Percentiles rank a stretch among this genome's conserved stretches.
phyloP scores from a whole-genome alignment of 768 basidiomycete species.

The Inosperma sp. region DNA sequence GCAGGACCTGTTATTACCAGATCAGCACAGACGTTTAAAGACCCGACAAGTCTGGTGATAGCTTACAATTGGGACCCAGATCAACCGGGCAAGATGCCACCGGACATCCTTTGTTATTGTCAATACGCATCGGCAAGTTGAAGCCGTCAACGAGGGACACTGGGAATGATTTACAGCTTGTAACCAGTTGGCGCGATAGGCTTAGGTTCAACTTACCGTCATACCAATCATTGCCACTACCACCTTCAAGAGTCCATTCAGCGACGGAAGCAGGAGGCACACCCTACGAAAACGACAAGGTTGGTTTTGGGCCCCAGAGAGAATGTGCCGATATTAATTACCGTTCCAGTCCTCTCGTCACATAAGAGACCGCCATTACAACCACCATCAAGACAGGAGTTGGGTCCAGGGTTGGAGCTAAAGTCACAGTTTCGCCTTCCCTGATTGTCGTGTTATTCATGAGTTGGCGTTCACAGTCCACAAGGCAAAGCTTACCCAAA shows the following conservation, averaged over 20 bases:
- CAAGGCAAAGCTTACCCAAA: constrained; percentile 33
- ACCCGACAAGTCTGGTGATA: neutral
- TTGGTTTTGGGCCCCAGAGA: too few species aligned
- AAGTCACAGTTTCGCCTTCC: constrained; percentile 64
- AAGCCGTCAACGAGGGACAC: constrained; percentile 59
- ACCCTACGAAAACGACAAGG: too few species aligned
- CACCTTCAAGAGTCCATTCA: too few species aligned
- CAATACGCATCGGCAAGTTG: constrained; percentile 52
- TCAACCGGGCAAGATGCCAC: constrained; percentile 50
- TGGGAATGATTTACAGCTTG: too few species aligned
- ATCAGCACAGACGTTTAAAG: neutral
- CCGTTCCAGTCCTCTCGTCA: constrained; percentile 46
- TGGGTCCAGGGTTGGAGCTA: constrained; percentile 45
- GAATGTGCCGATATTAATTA: constrained; percentile 21
- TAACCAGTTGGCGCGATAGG: too few species aligned
- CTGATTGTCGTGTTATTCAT: constrained; percentile 37
- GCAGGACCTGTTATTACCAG: constrained; percentile 38
- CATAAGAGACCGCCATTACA: constrained; percentile 68
- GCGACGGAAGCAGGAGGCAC: too few species aligned
- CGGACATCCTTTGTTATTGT: constrained; percentile 44
- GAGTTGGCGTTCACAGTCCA: neutral
- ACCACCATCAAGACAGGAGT: constrained; percentile 59
- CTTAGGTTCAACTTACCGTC: too few species aligned
- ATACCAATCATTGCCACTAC: too few species aligned
- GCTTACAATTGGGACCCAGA: constrained; percentile 46